These are phyloP conservation scores for Entomortierella beljakovae DNA, from an alignment of 192 early-diverging fungal species.

Conservation along the genomic window DNA sequence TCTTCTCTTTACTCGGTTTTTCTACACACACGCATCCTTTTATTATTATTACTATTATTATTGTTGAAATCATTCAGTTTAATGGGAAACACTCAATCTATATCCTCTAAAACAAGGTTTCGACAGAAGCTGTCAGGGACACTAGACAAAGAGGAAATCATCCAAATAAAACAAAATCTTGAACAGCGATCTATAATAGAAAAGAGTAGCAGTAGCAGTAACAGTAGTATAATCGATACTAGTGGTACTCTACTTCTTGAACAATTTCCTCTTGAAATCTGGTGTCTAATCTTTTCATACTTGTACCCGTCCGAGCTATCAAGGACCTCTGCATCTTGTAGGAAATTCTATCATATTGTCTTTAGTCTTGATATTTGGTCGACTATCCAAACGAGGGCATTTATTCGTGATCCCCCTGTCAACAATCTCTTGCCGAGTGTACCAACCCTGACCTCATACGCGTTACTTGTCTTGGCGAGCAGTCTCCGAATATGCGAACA, in stretches of 20 bases:
- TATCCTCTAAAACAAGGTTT: neutral
- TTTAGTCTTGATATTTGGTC: neutral
- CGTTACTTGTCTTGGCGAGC: neutral
- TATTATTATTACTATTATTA: no score
- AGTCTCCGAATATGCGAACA: neutral
- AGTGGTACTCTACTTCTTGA: neutral
- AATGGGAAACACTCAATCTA: neutral
- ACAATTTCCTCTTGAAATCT: neutral
- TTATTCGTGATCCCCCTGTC: neutral
- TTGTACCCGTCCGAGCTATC: neutral
- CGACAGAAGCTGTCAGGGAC: neutral
- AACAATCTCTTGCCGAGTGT: neutral
- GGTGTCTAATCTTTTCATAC: neutral
- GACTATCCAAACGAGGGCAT: neutral
- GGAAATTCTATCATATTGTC: neutral
- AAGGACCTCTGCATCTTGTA: neutral
- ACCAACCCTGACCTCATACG: neutral
- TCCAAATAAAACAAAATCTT: neutral
- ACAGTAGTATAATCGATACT: neutral
- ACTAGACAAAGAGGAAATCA: neutral
- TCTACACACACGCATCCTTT: no score
- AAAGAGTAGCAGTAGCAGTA: no score
- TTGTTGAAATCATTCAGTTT: no score
- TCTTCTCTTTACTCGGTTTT: no score
- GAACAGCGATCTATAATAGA: no score